Evolutionary conservation across 805 yeast species (phyloP), one percentile per base, ranked within the genome.

Genomic region (Tetrapisispora fleetii): DNA sequence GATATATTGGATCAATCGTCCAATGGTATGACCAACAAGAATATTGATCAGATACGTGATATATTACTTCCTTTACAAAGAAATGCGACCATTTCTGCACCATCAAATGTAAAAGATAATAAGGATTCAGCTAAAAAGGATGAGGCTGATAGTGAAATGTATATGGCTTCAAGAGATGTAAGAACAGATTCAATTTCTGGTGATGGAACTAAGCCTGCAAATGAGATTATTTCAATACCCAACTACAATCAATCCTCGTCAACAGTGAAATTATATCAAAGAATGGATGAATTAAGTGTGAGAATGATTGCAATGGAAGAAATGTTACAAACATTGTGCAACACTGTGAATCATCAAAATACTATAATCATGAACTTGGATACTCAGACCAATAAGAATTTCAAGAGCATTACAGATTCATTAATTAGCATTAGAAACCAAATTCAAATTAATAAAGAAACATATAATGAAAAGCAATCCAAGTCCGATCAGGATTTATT

Each of bases 281-380:
- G 67, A 40, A 55, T 64, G 63, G 67, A 63, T 43, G 68, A 64
- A 28, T 48, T 64, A 28, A 55, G 63, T 24, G 62, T 60, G 3
- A 52, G 68, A 39, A 47, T 63, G 47, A 57, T 60, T 1, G 54
- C 52, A 9, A 56, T 64, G 67, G 69, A 65, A 37, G 62, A 62
- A 46, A 56, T 58, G 51, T 58, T 65, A 19, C 53, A 57, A 32
- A 56, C 57, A 22, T 44, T 65, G 6, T 52, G 59, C 18, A 50
- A 52, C 27, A 55, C 54, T 14, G 48, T 65, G 10, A 59, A 55
- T 13, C 51, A 55, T 28, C 62, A 62, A 46, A 57, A 53, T 38
- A 10, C 48, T 37, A 33, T 47, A 35, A 42, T 50, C 43, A 18
- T 42, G 40, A 33, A 35, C 30, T 0, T 49, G 33, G 18, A 52